A percentile compares a stretch with the other conserved stretches of the same genome.
These are phyloP conservation scores for Symbiodinium natans DNA, from an alignment of 73 alveolate genomes.

Conservation along the genomic window DNA sequence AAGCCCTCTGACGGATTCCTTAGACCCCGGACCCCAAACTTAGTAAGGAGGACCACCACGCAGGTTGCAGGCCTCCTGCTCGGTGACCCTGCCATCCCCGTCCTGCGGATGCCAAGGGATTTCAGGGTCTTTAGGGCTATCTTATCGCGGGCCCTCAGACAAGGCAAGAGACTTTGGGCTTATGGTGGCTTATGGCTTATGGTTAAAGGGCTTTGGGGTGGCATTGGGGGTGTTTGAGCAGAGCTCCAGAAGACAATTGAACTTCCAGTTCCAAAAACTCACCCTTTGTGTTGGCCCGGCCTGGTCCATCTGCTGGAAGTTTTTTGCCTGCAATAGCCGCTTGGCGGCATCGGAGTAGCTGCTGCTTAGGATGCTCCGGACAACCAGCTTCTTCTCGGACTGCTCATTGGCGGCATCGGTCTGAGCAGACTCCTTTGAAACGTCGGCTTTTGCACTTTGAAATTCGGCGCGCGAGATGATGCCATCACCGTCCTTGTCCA, in stretches of 20 bases:
- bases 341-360: background rate
- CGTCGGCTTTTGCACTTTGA: background rate
- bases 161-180: too few relatives aligned
- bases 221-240: too few relatives aligned
- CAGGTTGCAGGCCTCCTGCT: too few relatives aligned
- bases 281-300: too few relatives aligned
- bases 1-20: too few relatives aligned
- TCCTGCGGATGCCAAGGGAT: background rate
- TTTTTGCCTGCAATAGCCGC: background rate
- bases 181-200: too few relatives aligned
- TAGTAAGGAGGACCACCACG: too few relatives aligned
- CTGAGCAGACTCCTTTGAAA: background rate
- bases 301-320: background rate
- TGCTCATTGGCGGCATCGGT: background rate
- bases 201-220: too few relatives aligned
- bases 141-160: too few relatives aligned
- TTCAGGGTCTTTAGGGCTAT: background rate
- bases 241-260: too few relatives aligned
- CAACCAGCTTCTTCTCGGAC: background rate
- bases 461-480: background rate
- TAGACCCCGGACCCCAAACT: too few relatives aligned
- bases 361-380: conserved; percentile 3
- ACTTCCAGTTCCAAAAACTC: too few relatives aligned
- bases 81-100: background rate
- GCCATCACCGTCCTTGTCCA: conserved; percentile 14